A percentile compares a stretch with the other conserved stretches of the same genome.
Conservation (phyloP, 257 asterid genomes). For the Solanum phureja region DNA sequence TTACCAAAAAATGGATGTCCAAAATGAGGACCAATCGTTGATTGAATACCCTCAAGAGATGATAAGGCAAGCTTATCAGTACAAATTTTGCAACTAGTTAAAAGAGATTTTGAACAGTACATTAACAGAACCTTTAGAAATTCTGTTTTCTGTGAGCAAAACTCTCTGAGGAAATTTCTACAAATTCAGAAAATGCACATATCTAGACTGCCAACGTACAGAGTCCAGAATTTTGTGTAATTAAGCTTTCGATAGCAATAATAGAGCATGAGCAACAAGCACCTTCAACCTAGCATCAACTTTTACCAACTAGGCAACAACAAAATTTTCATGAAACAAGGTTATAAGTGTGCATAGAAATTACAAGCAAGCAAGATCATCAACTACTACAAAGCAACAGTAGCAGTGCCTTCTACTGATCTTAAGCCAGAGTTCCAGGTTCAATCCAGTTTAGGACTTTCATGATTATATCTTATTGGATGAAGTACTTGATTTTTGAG, state of each 20-base stretch:
- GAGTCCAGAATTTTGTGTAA: background rate
- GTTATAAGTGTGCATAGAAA: background rate
- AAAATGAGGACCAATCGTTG: background rate
- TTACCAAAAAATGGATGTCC: background rate
- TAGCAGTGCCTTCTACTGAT: background rate
- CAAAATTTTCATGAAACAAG: background rate
- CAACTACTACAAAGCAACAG: background rate
- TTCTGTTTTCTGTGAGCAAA: background rate
- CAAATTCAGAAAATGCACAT: background rate
- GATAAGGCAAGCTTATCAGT: background rate
- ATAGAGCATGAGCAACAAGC: background rate
- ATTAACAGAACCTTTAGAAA: background rate
- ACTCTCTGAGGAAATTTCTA: background rate
- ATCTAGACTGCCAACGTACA: background rate
- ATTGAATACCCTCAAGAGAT: background rate
- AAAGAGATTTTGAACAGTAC: background rate
- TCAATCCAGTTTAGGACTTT: background rate
- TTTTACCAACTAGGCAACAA: background rate
- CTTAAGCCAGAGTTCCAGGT: background rate
- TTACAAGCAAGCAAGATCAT: background rate
- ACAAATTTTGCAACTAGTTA: background rate
- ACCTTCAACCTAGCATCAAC: background rate
- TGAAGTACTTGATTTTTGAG: background rate
- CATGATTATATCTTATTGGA: background rate
- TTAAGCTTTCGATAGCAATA: background rate